Evolutionary conservation across 1,139 yeast genomes (phyloP).

Genomic region (Taphrina flavorubra): DNA sequence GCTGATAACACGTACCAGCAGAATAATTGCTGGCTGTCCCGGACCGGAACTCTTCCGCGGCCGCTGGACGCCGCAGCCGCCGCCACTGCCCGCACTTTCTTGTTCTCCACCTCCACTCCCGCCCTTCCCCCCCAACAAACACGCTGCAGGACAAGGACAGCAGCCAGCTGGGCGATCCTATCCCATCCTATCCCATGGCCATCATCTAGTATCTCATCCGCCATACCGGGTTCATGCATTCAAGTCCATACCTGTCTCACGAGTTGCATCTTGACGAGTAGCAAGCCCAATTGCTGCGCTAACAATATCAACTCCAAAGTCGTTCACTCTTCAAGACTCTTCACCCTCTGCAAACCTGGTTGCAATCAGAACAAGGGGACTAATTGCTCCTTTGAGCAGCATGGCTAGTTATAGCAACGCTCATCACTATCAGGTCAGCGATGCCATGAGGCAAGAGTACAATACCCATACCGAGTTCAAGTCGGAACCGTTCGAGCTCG

Average conservation of each 20-base stretch:
- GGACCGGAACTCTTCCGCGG: not conserved
- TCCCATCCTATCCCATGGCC: not conserved
- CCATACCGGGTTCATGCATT: too few species aligned
- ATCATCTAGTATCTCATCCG: too few species aligned
- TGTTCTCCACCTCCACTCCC: slow-evolving; percentile 6
- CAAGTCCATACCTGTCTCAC: too few species aligned
- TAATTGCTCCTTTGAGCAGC: not conserved
- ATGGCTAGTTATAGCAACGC: slow-evolving; percentile 4
- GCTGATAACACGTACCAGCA: too few species aligned
- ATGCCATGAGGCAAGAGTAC: slow-evolving; percentile 10
- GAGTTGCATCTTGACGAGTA: too few species aligned
- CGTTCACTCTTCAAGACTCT: too few species aligned
- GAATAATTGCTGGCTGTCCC: too few species aligned
- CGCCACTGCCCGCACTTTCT: slow-evolving; percentile 12
- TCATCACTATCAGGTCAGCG: slow-evolving; percentile 9
- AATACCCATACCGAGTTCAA: slow-evolving; percentile 7
- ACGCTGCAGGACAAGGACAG: not conserved
- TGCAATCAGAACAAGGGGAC: not conserved
- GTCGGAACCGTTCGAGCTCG: slow-evolving; percentile 11
- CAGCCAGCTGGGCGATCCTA: not conserved
- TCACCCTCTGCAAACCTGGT: not conserved
- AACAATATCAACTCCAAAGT: too few species aligned
- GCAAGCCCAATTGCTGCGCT: too few species aligned
- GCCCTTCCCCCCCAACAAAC: slow-evolving; percentile 3
- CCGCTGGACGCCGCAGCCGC: not conserved